Percentiles rank a stretch among this genome's conserved stretches.
Conservation (phyloP, 768 basidiomycete genomes). For the Rhodotorula diobovata region DNA sequence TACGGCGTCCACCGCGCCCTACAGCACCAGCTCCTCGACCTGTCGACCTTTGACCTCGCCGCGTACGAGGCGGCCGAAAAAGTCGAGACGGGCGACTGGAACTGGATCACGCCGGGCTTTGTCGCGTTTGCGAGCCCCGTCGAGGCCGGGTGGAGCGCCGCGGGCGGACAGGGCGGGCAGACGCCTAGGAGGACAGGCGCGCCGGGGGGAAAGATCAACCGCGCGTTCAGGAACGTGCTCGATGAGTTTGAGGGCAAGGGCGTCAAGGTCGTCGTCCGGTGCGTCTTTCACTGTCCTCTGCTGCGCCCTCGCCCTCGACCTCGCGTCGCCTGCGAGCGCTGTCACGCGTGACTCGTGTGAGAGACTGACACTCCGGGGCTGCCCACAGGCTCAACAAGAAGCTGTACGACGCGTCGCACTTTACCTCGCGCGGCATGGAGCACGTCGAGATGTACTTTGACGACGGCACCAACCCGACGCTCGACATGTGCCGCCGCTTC, state of each 20-base stretch:
- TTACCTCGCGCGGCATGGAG: slow-evolving; percentile 76
- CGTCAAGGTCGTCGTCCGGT: slow-evolving; percentile 74
- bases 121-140: slow-evolving; percentile 51
- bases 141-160: slow-evolving; percentile 53
- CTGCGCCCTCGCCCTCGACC: background rate
- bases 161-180: background rate
- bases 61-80: slow-evolving; percentile 94
- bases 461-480: slow-evolving; percentile 94
- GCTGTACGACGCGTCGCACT: slow-evolving; percentile 76
- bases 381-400: slow-evolving; percentile 73
- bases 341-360: no score
- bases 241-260: slow-evolving; percentile 84
- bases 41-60: slow-evolving; percentile 69
- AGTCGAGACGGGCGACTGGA: slow-evolving; percentile 92
- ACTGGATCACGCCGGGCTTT: slow-evolving; percentile 68
- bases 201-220: slow-evolving; percentile 55
- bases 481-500: slow-evolving; percentile 88
- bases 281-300: background rate
- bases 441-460: slow-evolving; percentile 93
- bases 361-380: background rate
- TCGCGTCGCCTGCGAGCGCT: background rate
- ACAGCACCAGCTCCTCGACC: slow-evolving; percentile 45
- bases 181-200: slow-evolving; percentile 6
- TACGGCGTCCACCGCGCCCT: slow-evolving; percentile 76
- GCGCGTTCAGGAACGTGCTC: slow-evolving; percentile 80